Percentiles rank a stretch among this genome's conserved stretches.
Conservation (phyloP, 257 asterid genomes). For the Solanum verrucosum region DNA sequence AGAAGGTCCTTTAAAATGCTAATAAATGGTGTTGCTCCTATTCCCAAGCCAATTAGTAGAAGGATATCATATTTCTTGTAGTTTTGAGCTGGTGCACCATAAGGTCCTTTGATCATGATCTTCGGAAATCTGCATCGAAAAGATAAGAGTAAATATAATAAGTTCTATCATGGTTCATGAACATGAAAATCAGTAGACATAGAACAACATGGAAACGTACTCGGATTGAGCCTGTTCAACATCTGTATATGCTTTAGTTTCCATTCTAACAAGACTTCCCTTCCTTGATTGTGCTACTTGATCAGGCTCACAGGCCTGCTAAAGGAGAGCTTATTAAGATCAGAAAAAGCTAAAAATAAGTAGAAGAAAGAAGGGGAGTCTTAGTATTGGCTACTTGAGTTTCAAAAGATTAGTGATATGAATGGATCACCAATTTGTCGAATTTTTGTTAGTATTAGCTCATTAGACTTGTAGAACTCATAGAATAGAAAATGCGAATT, state of each 20-base stretch:
- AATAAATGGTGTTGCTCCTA: constrained; percentile 89
- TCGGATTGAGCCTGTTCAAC: constrained; percentile 23
- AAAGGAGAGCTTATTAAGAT: background rate
- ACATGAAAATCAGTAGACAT: background rate
- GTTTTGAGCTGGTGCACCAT: constrained; percentile 90
- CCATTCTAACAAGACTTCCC: constrained; percentile 64
- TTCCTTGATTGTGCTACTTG: constrained; percentile 24
- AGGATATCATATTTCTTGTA: constrained; percentile 78
- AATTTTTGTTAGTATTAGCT: background rate
- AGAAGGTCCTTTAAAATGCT: constrained; percentile 79
- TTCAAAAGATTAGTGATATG: background rate
- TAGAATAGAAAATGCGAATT: background rate
- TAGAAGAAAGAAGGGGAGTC: background rate
- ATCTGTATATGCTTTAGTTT: constrained; percentile 47
- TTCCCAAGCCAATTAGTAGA: constrained; percentile 82
- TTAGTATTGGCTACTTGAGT: background rate
- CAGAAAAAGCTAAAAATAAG: background rate
- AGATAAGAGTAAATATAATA: background rate
- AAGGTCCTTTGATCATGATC: constrained; percentile 75
- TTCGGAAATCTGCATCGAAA: constrained; percentile 44
- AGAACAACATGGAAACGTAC: constrained; percentile 22
- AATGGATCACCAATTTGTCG: background rate
- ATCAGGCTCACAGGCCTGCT: constrained; percentile 59
- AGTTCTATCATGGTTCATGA: background rate
- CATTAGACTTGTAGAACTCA: background rate